phyloP scores from a whole-genome alignment of 306 rosid genomes.

The Medicago lupulina region DNA sequence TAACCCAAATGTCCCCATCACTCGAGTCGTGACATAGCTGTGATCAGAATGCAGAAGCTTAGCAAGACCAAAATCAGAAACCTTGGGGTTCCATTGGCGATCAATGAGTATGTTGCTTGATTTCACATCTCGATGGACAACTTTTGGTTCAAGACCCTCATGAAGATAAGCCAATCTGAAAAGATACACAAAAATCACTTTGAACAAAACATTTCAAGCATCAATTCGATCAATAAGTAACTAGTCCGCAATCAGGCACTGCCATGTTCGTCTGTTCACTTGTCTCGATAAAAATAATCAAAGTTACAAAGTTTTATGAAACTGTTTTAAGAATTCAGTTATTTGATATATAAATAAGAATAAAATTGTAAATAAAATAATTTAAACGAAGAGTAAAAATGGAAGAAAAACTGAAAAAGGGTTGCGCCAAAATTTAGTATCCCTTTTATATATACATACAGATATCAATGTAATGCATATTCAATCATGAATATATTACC shows the following conservation, averaged over 20 bases:
- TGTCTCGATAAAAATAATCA: not conserved
- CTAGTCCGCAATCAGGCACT: too few relatives aligned
- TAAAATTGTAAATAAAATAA: too few relatives aligned
- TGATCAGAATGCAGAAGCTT: conserved; percentile 86
- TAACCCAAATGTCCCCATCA: conserved; percentile 99
- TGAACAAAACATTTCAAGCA: conserved; percentile 38
- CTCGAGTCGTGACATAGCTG: conserved; percentile 96
- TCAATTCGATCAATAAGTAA: not conserved
- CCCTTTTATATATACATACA: not conserved
- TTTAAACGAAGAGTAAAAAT: too few relatives aligned
- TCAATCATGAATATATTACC: conserved; percentile 52
- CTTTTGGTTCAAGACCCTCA: conserved; percentile 99
- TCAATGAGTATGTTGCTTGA: conserved; percentile 92
- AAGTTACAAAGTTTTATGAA: not conserved
- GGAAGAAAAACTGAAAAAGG: not conserved
- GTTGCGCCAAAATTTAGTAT: not conserved
- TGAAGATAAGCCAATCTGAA: conserved; percentile 97
- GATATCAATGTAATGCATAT: not conserved
- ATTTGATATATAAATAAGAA: too few relatives aligned
- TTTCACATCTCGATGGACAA: conserved; percentile 96
- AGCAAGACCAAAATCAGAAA: conserved; percentile 98
- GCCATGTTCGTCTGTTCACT: not conserved
- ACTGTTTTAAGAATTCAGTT: too few relatives aligned
- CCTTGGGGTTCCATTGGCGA: conserved; percentile 91
- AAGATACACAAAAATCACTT: conserved; percentile 36